Conservation (phyloP, 257 asterid genomes). For the Lantana camara region DNA sequence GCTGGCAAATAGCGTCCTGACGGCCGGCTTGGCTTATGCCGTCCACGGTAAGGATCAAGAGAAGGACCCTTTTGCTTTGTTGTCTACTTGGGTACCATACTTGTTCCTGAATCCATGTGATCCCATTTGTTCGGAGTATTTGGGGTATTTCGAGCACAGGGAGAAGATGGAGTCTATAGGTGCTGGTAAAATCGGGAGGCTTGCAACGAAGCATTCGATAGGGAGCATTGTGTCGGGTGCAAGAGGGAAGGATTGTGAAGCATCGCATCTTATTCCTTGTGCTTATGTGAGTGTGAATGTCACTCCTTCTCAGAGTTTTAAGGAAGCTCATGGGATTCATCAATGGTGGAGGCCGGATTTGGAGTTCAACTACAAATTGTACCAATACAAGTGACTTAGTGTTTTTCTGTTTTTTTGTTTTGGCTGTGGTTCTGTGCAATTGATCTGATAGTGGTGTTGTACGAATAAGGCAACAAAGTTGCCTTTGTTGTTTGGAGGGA, state of each 20-base stretch:
- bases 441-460: neutral
- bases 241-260: slow-evolving; percentile 50
- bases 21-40: slow-evolving; percentile 63
- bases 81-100: slow-evolving; percentile 74
- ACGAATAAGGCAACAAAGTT: neutral
- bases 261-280: slow-evolving; percentile 69
- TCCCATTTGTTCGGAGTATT: slow-evolving; percentile 65
- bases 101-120: slow-evolving; percentile 62
- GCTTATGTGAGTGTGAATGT: slow-evolving; percentile 52
- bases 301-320: slow-evolving; percentile 35
- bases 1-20: slow-evolving; percentile 49
- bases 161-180: slow-evolving; percentile 64
- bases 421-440: neutral
- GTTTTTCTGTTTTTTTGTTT: neutral
- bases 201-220: slow-evolving; percentile 65
- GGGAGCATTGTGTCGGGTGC: slow-evolving; percentile 45
- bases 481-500: neutral
- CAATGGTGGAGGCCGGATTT: slow-evolving; percentile 76
- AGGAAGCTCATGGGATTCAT: slow-evolving; percentile 64
- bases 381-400: slow-evolving; percentile 33
- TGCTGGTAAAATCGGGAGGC: slow-evolving; percentile 51
- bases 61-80: slow-evolving; percentile 33
- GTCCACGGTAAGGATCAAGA: slow-evolving; percentile 18
- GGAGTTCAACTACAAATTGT: slow-evolving; percentile 36
- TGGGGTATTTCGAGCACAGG: slow-evolving; percentile 65